Base-by-base conservation (phyloP, 768 basidiomycete genomes). In the Lentinula aciculospora region DNA sequence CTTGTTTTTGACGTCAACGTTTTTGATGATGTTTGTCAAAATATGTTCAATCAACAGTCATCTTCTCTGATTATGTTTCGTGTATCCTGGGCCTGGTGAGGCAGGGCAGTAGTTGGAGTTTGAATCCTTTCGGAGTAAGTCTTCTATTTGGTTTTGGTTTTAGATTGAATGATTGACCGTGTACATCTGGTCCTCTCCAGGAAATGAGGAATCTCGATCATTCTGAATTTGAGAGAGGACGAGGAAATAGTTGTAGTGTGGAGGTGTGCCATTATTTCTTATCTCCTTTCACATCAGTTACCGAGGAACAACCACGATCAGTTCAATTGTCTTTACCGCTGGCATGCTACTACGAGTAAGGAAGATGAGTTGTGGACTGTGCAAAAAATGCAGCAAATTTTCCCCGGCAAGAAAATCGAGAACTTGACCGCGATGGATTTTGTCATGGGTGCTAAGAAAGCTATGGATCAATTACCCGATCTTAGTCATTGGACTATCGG, bases 31-130 rank as follows among this genome's bases (percentile, higher is more conserved):
- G n/a, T n/a, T n/a, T n/a, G n/a, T n/a, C n/a, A n/a, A n/a, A n/a
- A n/a, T n/a, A n/a, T 61, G 37, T 37, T 56, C 25, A 34, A 19
- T 48, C 29, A 49, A 4, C 53, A 72, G 81, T 84, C 17, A 82
- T 91, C n/a, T 89, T 91, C 69, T 83, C 87, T 1, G 92, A 92
- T 64, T 94, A 94, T 70, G 86, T 94, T 69, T 85, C 85, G 19
- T 74, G 80, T 23, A 94, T 94, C 62, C 69, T 94, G 31, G 91
- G 92, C n/a, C 75, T 92, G 15, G 82, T 88, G 46, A 75, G 91
- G 56, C 72, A 85, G 53, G 92, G 92, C 0, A 90, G 74, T 57
- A 83, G 70, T 61, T 94, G 92, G 92, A 86, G 81, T 69, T 70
- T 93, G 67, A 78, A 80, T 62, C 89, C 90, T 2, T 91, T 94